These are phyloP conservation scores for Tuber melanosporum DNA, from an alignment of 495 filamentous ascomycete genomes.

Conservation along the genomic window DNA sequence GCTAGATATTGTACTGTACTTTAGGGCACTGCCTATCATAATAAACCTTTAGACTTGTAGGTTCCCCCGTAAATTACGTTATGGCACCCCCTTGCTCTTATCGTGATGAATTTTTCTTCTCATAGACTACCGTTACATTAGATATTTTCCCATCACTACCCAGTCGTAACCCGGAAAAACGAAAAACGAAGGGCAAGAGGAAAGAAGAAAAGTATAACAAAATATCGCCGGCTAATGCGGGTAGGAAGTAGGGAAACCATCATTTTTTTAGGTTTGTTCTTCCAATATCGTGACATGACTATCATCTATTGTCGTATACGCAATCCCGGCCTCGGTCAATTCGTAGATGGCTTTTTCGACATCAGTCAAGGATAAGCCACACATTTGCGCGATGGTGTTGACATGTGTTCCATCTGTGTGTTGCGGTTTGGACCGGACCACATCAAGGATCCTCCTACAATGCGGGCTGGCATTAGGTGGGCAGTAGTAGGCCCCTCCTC, in stretches of 20 bases:
- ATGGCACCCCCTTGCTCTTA: neutral
- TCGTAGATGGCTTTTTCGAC: slow-evolving; percentile 72
- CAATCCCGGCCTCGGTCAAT: slow-evolving; percentile 61
- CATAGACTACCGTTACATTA: slow-evolving; percentile 12
- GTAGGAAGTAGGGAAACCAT: neutral
- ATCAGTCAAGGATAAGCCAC: slow-evolving; percentile 58
- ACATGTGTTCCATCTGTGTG: slow-evolving; percentile 75
- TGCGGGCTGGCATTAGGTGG: slow-evolving; percentile 50
- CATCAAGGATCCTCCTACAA: slow-evolving; percentile 62
- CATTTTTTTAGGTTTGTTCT: neutral
- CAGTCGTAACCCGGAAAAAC: slow-evolving; percentile 9
- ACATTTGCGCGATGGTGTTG: slow-evolving; percentile 60
- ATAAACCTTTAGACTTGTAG: too few relatives aligned
- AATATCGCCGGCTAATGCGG: neutral
- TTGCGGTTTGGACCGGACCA: slow-evolving; percentile 55
- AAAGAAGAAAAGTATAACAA: neutral
- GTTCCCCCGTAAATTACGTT: neutral
- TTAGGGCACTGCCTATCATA: too few relatives aligned
- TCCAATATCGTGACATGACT: slow-evolving; percentile 42
- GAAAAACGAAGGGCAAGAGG: too few relatives aligned
- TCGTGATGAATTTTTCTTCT: neutral
- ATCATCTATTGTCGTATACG: slow-evolving; percentile 90
- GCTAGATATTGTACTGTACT: too few relatives aligned
- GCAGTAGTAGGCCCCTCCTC: slow-evolving; percentile 23
- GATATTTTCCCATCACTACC: slow-evolving; percentile 2